Evolutionary conservation across 192 early-diverging fungal species (phyloP), one percentile per base, ranked within the genome.

Genomic region (Chytriomyces hyalinus): DNA sequence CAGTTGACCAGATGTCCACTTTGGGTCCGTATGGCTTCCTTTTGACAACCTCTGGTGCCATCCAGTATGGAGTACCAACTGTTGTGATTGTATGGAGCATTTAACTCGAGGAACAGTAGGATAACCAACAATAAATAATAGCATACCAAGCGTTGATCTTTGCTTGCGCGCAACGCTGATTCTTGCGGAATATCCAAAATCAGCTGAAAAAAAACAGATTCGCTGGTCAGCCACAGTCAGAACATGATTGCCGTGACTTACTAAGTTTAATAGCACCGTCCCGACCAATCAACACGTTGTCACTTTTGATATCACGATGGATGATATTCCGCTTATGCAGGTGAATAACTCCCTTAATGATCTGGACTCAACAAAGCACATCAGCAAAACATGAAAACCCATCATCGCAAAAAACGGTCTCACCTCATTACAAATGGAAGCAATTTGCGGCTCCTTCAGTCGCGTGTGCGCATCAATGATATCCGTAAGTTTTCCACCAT

Each of bases 171-270:
- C 81, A 6, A 75, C 71, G 61, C 46, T 73, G 22, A 73, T 20
- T 93, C 94, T 82, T 86, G 94, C 95, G 77, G 90, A 94, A 84
- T 94, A 96, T n/a, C 95, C 94, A 83, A 97, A 95, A 75, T 96
- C 94, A 70, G 91, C 93, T 83, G 91, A 62, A n/a, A n/a, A n/a
- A n/a, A n/a, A 22, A 10, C 17, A 57, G 13, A 20, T 17, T 5
- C 3, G 53, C 13, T 17, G 20, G 53, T 57, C 53, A 57, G 53
- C 20, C 20, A 17, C 53, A 13, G 53, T 57, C 20, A 17, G 53
- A 20, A 64, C 62, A 51, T 47, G 3, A 46, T 26, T 67, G 36
- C 11, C 26, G 63, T 4, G 86, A 74, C 65, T 49, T 46, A 77
- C 65, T 77, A 44, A 81, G 70, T 80, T 96, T 98, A 80, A 98